Evolutionary conservation across 106 monocot species (phyloP), one percentile per base, ranked within the genome.

Genomic region (Dendrobium huoshanense): DNA sequence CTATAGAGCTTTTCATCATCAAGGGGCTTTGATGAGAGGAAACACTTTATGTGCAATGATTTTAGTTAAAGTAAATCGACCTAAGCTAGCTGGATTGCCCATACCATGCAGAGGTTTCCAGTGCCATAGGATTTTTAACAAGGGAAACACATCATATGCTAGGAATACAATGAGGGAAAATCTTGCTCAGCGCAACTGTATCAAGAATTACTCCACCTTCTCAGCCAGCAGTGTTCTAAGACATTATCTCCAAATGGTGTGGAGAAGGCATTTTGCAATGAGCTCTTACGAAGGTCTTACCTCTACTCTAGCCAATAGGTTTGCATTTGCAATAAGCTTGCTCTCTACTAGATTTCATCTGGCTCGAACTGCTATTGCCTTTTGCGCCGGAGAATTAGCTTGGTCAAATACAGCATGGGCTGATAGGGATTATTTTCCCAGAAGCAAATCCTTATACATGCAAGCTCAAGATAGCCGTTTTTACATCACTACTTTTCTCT

Each of bases 291-390:
- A 58, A 2, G 75, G 78, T 18, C 70, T 73, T 1, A 24, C 27
- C 9, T 90, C 83, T 51, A 67, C 87, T 24, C 58, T 77, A 1
- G 25, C 88, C 27, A 86, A 77, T 70, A 85, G 81, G 81, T 74
- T 88, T 25, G 86, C 91, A 11, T 87, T 81, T 83, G 88, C 91
- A 17, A 77, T 91, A 65, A 90, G 87, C 79, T 84, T 96, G 47
- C 78, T 84, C 45, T 81, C 87, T 20, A 87, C 82, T 67, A 86
- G 91, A 78, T 89, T 83, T 75, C 83, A 91, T 17, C 16, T 93
- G 31, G 82, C 90, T 75, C 96, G 91, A 19, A 82, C 84, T n/a
- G 41, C 91, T 76, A 56, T 93, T 24, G 85, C 91, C 77, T 78
- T 93, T 47, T 42, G 80, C 54, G 75, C 85, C 41, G 87, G 95